phyloP scores from a whole-genome alignment of 176 grass and related monocot species.

The Neostapfia colusana region DNA sequence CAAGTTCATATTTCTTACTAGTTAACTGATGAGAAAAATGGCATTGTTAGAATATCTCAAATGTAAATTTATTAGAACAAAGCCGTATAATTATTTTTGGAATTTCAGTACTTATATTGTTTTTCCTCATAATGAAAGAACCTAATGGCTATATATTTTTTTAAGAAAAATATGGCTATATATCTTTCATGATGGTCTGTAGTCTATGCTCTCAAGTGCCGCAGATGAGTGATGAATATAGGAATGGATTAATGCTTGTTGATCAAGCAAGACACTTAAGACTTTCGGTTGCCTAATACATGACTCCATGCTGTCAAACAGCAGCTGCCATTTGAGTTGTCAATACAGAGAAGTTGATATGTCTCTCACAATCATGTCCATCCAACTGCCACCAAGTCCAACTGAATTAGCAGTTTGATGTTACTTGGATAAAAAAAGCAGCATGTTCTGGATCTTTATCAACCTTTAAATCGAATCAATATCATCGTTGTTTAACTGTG shows the following conservation, averaged over 20 bases:
- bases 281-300: constrained; percentile 38
- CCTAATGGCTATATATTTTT: background rate
- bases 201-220: background rate
- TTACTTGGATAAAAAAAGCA: background rate
- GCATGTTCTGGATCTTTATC: background rate
- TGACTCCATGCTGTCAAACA: constrained; percentile 30
- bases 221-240: background rate
- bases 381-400: background rate
- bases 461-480: background rate
- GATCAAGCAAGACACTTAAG: constrained; percentile 29
- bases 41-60: background rate
- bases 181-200: background rate
- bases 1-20: background rate
- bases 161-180: too few species aligned
- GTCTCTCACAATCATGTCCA: constrained; percentile 15
- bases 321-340: constrained; percentile 29
- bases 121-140: background rate
- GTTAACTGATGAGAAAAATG: background rate
- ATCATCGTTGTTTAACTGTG: background rate
- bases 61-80: background rate
- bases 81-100: background rate
- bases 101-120: background rate
- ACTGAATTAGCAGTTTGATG: constrained; percentile 16
- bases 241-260: constrained; percentile 33
- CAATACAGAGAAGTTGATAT: constrained; percentile 35